Percentiles rank a stretch among this genome's conserved stretches.
Evolutionary conservation across 441 rosid genomes (phyloP).

Genomic region (Aleurites moluccanus): DNA sequence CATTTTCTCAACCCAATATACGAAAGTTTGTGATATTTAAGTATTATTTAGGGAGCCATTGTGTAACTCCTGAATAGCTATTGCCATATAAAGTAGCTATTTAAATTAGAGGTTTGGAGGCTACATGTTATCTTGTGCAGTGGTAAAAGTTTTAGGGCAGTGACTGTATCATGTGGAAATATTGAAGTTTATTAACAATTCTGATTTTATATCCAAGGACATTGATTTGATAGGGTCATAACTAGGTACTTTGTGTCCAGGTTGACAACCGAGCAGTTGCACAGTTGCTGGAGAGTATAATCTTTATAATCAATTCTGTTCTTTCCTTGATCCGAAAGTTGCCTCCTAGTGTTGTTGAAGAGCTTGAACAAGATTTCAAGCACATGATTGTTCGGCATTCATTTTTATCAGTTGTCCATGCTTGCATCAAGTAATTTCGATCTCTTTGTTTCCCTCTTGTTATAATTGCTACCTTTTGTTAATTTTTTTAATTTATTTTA

Average conservation of each 20-base stretch:
- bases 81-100: neutral
- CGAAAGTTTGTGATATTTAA: neutral
- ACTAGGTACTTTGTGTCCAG: slow-evolving; percentile 42
- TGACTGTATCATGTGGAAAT: neutral
- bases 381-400: slow-evolving; percentile 97
- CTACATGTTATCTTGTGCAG: neutral
- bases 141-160: neutral
- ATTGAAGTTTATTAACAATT: neutral
- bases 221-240: neutral
- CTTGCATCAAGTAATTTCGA: slow-evolving; percentile 84
- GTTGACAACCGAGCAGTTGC: slow-evolving; percentile 87
- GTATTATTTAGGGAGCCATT: neutral
- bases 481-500: neutral
- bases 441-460: slow-evolving; percentile 10
- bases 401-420: slow-evolving; percentile 96
- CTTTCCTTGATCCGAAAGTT: slow-evolving; percentile 85
- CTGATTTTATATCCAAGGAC: neutral
- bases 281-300: slow-evolving; percentile 90
- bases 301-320: slow-evolving; percentile 85
- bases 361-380: slow-evolving; percentile 95
- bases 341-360: slow-evolving; percentile 75
- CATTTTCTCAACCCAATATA: neutral
- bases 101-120: neutral
- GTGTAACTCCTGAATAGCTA: neutral
- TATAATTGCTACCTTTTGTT: slow-evolving; percentile 17